Evolutionary conservation across 2,329 filamentous ascomycete species (phyloP).

Genomic region (Neopestalotiopsis rosae): DNA sequence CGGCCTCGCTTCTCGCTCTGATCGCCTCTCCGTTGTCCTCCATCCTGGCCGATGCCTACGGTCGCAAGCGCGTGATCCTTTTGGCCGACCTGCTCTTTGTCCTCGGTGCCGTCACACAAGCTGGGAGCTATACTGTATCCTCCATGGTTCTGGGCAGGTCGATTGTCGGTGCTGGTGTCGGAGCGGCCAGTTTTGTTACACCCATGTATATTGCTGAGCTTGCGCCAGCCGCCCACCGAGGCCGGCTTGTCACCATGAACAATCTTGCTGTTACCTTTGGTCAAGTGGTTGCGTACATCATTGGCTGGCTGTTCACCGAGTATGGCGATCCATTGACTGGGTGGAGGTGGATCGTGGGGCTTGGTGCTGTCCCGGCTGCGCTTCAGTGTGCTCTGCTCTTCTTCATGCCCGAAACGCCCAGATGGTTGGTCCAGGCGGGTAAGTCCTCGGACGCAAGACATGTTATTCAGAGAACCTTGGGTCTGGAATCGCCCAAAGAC

Average conservation of each 20-base stretch:
- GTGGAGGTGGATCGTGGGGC: conserved; percentile 91
- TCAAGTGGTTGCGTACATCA: conserved; percentile 85
- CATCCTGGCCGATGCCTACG: conserved; percentile 65
- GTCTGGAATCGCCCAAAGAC: conserved; percentile 46
- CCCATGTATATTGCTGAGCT: conserved; percentile 90
- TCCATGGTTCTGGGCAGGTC: conserved; percentile 72
- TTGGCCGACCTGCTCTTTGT: conserved; percentile 72
- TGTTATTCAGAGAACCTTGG: conserved; percentile 65
- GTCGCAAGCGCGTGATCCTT: conserved; percentile 67
- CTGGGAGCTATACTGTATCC: conserved; percentile 59
- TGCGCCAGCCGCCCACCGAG: conserved; percentile 76
- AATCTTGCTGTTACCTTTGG: conserved; percentile 85
- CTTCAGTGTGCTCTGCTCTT: conserved; percentile 72
- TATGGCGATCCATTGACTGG: conserved; percentile 58
- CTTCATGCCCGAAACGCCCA: conserved; percentile 84
- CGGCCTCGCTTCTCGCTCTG: conserved; percentile 70
- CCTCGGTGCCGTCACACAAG: conserved; percentile 70
- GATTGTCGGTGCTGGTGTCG: conserved; percentile 75
- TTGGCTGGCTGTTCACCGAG: conserved; percentile 77
- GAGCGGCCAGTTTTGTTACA: conserved; percentile 80
- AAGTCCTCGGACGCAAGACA: conserved; percentile 63
- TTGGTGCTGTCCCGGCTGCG: conserved; percentile 78
- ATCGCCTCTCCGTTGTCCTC: conserved; percentile 68
- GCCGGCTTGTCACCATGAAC: conserved; percentile 81
- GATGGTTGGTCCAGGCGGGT: conserved; percentile 80